phyloP scores from a whole-genome alignment of 2,329 filamentous ascomycete species.

The Phyllosticta citribraziliensis region DNA sequence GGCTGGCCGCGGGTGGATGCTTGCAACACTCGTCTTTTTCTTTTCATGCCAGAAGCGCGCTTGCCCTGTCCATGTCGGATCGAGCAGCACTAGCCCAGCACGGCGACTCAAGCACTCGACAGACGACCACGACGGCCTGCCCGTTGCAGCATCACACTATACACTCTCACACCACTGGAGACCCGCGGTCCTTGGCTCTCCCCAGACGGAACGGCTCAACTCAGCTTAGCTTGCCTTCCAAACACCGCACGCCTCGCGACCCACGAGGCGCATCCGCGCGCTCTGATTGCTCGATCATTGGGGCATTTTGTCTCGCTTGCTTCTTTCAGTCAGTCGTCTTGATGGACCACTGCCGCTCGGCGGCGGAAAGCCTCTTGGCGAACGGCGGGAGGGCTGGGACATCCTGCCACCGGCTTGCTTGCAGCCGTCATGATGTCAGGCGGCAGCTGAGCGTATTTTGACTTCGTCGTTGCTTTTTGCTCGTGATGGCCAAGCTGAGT shows the following conservation, averaged over 20 bases:
- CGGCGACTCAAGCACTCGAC: background rate
- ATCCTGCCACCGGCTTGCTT: no score
- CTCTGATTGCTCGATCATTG: background rate
- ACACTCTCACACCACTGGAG: no score
- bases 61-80: background rate
- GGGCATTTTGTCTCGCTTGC: background rate
- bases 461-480: no score
- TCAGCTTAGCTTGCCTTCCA: background rate
- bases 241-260: background rate
- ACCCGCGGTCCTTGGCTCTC: no score
- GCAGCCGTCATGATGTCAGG: no score
- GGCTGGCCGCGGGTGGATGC: background rate
- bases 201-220: background rate
- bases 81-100: background rate
- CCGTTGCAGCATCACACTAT: background rate
- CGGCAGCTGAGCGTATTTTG: no score
- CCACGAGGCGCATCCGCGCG: background rate
- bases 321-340: no score
- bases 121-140: background rate
- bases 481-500: no score
- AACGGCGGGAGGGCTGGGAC: background rate
- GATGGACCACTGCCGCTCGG: background rate
- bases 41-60: background rate
- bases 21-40: background rate
- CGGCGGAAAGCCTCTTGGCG: background rate